Conservation (phyloP, 2,329 filamentous ascomycete genomes). For the Calonectria honghensis region DNA sequence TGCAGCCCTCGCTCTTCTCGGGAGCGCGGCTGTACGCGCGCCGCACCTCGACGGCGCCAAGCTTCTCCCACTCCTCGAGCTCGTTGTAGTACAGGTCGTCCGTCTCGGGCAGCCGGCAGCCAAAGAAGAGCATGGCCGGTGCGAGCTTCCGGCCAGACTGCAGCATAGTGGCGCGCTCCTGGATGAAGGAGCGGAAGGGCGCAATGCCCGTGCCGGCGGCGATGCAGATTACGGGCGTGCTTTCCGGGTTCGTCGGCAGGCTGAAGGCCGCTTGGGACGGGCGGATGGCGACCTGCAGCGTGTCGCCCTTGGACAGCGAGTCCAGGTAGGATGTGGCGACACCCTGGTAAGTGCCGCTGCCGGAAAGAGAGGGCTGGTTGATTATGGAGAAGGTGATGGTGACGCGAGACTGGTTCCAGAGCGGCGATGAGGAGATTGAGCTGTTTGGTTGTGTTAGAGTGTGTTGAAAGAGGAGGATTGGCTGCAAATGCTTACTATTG, state of each 20-base stretch:
- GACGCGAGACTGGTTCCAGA: slow-evolving; percentile 72
- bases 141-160: slow-evolving; percentile 71
- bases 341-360: slow-evolving; percentile 70
- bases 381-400: slow-evolving; percentile 82
- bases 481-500: slow-evolving; percentile 72
- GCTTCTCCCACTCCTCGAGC: slow-evolving; percentile 74
- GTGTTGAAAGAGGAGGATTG: slow-evolving; percentile 56
- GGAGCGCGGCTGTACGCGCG: slow-evolving; percentile 69
- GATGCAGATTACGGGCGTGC: slow-evolving; percentile 69
- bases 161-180: slow-evolving; percentile 73
- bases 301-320: slow-evolving; percentile 64
- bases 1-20: slow-evolving; percentile 66
- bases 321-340: slow-evolving; percentile 77
- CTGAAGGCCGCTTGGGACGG: slow-evolving; percentile 67
- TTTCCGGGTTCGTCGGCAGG: slow-evolving; percentile 65
- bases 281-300: slow-evolving; percentile 69
- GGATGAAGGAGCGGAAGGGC: slow-evolving; percentile 77
- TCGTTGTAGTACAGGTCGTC: slow-evolving; percentile 75
- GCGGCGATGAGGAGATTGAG: slow-evolving; percentile 83
- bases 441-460: slow-evolving; percentile 48
- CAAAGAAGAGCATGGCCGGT: slow-evolving; percentile 77
- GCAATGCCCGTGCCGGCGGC: slow-evolving; percentile 74
- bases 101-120: slow-evolving; percentile 72
- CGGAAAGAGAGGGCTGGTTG: slow-evolving; percentile 70
- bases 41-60: slow-evolving; percentile 70